Base-by-base conservation (phyloP, 2,329 filamentous ascomycete genomes). In the Scedosporium minutisporum region DNA sequence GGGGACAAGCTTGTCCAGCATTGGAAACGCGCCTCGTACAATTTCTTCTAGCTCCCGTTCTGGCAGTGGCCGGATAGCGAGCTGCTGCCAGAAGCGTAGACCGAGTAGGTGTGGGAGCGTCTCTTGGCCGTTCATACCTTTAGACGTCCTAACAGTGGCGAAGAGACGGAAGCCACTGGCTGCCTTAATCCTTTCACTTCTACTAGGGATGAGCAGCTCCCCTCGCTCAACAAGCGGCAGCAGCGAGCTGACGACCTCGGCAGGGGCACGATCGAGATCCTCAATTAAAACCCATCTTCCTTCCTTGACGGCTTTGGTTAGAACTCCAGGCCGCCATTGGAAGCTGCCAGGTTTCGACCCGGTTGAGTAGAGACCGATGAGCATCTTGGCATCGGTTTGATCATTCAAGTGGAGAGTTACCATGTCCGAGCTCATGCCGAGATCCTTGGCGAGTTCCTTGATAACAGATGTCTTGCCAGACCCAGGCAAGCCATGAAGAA, bases 221-320 rank as follows among this genome's bases (percentile, higher is more conserved):
- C 91, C 87, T 64, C 90, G 86, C 75, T 99, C 95, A 64, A 99
- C 93, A 7, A 99, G 81, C 9, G 96, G 95, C 27, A 99, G 80
- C 29, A 99, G 83, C 14, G 93, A 92, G 72, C 93, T 96, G 73
- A 99, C 87, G 58, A 99, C 90, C 74, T 99, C 95, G 67, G 91
- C 93, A 4, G 96, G 95, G 10, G 95, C 95, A 65, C 93, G 87
- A 72, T 99, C 93, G 48, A 99, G 81, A 73, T 99, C 96, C 74
- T 99, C 96, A 64, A 99, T 96, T 66, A 99, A 80, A 6, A 99
- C 90, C 96, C 95, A 99, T 70, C 93, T 84, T 16, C 95, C 96
- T 78, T 99, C 93, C 70, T 84, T 88, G 2, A 97, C 92, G 42
- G 96, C 96, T 33, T 91, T 96, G 0, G 95, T 97, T 68, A 99